Evolutionary conservation across 2,329 filamentous ascomycete species (phyloP), one percentile per base, ranked within the genome.

Genomic region (Lasiodiplodia sp.): DNA sequence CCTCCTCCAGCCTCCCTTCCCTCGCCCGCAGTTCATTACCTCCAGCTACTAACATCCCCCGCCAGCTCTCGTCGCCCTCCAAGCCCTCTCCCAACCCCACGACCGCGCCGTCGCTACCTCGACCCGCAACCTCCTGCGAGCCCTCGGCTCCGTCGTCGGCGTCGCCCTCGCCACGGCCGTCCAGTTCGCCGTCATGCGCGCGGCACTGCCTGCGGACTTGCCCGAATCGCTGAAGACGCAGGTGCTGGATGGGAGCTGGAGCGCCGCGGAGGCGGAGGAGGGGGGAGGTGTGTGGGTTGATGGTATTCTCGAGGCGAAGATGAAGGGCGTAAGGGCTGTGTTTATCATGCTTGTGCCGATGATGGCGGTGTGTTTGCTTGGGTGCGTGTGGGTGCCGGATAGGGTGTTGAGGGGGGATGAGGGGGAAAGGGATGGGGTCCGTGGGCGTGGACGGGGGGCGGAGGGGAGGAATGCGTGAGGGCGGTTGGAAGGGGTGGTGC

Each of bases 91-190:
- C 10, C 44, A 60, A 7, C 53, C 58, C 10, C 57, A 70, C 31
- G 72, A 77, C 58, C 74, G 76, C n/a, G 76, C 76, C 11, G 75
- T 76, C 16, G 72, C 72, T 2, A 76, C 74, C 12, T 73, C 72
- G 2, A 72, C 73, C 7, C 71, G 75, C n/a, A 77, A 76, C 62
- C 67, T 77, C 10, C 51, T 76, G 16, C 71, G 76, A n/a, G 71
- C 71, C 37, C 68, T 77, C 4, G 75, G 75, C 1, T 71, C 71
- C 25, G 71, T 74, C 10, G 68, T 73, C 21, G 73, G 75, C n/a
- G 60, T 75, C 18, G 72, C 72, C 10, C 63, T 71, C 2, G 31
- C 58, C 5, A 63, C 58, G 1, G 58, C 58, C 10, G 65, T 72
- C 11, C 64, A 73, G 37, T 71, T 66, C 37, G 53, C 66, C 12